Percentiles rank a stretch among this genome's conserved stretches.
phyloP scores from a whole-genome alignment of 805 yeast species.

The Starmerella bombi region DNA sequence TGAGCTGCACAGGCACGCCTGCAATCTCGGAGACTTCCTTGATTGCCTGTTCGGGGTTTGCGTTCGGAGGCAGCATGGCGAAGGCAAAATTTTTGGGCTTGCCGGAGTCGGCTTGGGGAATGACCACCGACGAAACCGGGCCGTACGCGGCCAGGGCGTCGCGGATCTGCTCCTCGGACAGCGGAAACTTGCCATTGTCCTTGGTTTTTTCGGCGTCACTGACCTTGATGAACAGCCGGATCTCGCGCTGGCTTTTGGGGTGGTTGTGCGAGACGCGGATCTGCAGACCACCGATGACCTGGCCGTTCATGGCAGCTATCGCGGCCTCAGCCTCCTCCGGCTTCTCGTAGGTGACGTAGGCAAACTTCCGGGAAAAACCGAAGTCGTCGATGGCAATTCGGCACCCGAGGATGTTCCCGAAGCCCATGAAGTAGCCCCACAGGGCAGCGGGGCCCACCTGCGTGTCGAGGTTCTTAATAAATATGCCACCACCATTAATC shows the following conservation, averaged over 20 bases:
- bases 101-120: slow-evolving; percentile 34
- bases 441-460: slow-evolving; percentile 37
- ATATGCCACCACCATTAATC: slow-evolving; percentile 30
- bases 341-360: slow-evolving; percentile 18
- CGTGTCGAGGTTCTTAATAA: slow-evolving; percentile 66
- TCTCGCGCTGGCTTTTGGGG: slow-evolving; percentile 34
- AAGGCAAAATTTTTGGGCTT: slow-evolving; percentile 43
- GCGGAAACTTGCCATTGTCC: slow-evolving; percentile 31
- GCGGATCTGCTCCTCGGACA: slow-evolving; percentile 32
- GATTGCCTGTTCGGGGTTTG: slow-evolving; percentile 35
- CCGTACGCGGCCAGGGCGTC: slow-evolving; percentile 36
- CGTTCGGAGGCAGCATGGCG: slow-evolving; percentile 36
- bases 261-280: slow-evolving; percentile 49
- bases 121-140: slow-evolving; percentile 37
- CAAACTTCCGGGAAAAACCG: slow-evolving; percentile 22
- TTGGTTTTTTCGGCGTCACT: not conserved
- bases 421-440: slow-evolving; percentile 14
- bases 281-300: slow-evolving; percentile 24
- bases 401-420: slow-evolving; percentile 19
- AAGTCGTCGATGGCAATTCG: slow-evolving; percentile 19
- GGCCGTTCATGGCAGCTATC: slow-evolving; percentile 18
- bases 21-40: slow-evolving; percentile 35
- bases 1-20: slow-evolving; percentile 33
- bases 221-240: slow-evolving; percentile 40
- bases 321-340: slow-evolving; percentile 17